Conservation (phyloP, 1,139 yeast genomes). For the Geotrichum restrictum region DNA sequence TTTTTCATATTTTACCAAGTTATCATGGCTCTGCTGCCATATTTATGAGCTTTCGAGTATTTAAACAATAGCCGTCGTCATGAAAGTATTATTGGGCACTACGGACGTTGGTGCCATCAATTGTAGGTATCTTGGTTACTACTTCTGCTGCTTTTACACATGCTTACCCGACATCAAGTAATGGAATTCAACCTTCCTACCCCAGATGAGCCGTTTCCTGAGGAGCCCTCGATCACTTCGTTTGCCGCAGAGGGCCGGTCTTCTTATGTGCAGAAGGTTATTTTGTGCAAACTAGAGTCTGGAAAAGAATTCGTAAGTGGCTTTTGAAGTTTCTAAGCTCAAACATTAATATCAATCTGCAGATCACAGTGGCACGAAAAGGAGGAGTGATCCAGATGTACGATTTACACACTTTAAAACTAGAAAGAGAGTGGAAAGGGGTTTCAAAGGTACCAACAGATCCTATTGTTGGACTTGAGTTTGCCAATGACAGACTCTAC, state of each 20-base stretch:
- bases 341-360: constrained; percentile 9
- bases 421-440: constrained; percentile 40
- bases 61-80: no score
- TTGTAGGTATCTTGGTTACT: constrained; percentile 25
- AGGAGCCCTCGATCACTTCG: constrained; percentile 16
- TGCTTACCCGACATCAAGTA: background rate
- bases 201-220: constrained; percentile 22
- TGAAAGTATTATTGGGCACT: constrained; percentile 34
- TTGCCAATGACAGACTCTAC: constrained; percentile 39
- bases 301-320: constrained; percentile 29
- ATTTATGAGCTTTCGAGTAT: no score
- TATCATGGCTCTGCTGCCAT: no score
- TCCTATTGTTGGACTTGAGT: constrained; percentile 39
- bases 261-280: constrained; percentile 35
- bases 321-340: constrained; percentile 7
- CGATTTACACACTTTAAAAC: constrained; percentile 31
- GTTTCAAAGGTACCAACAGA: constrained; percentile 31
- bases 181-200: constrained; percentile 23
- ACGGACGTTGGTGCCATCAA: constrained; percentile 33
- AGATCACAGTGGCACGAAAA: constrained; percentile 37
- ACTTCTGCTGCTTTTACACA: background rate
- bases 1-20: no score
- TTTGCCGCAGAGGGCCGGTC: constrained; percentile 33
- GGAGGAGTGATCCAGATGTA: constrained; percentile 37
- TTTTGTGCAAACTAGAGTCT: constrained; percentile 22